Evolutionary conservation across 805 yeast species (phyloP).

Genomic region (Wickerhamiella azymoides): DNA sequence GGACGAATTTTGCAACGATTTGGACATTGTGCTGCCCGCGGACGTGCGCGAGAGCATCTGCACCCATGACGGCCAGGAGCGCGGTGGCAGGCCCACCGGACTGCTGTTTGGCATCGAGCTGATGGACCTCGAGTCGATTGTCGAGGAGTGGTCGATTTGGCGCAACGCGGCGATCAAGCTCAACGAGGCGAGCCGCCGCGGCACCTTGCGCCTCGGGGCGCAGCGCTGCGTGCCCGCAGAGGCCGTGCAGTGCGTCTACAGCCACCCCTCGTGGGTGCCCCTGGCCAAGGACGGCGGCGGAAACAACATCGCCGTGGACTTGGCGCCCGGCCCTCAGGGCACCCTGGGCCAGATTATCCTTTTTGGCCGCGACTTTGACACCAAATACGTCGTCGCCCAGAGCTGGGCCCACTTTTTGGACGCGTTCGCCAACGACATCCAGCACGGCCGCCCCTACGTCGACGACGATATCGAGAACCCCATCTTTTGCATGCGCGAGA

Average conservation of each 20-base stretch:
- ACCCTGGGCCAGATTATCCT: conserved; percentile 82
- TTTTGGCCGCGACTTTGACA: conserved; percentile 89
- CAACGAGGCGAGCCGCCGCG: conserved; percentile 13
- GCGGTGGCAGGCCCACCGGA: conserved; percentile 61
- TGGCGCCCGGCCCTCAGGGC: conserved; percentile 69
- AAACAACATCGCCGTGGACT: conserved; percentile 81
- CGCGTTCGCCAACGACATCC: conserved; percentile 74
- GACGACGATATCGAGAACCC: conserved; percentile 55
- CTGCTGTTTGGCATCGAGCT: conserved; percentile 67
- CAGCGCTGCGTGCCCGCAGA: conserved; percentile 69
- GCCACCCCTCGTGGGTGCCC: conserved; percentile 90
- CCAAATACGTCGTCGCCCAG: conserved; percentile 71
- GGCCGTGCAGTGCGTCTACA: conserved; percentile 57
- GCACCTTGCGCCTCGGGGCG: conserved; percentile 4
- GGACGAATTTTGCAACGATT: conserved; percentile 69
- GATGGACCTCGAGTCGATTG: conserved; percentile 67
- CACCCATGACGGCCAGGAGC: conserved; percentile 85
- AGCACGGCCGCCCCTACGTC: conserved; percentile 64
- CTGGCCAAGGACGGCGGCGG: conserved; percentile 78
- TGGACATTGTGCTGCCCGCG: conserved; percentile 58
- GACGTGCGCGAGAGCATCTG: conserved; percentile 69
- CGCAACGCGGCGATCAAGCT: conserved; percentile 31
- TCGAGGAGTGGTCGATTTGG: conserved; percentile 77
- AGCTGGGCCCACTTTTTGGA: conserved; percentile 83
- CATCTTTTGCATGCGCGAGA: conserved; percentile 35